These are phyloP conservation scores for Fusarium solani-melongenae DNA, from an alignment of 2,329 filamentous ascomycete species.

Conservation along the genomic window DNA sequence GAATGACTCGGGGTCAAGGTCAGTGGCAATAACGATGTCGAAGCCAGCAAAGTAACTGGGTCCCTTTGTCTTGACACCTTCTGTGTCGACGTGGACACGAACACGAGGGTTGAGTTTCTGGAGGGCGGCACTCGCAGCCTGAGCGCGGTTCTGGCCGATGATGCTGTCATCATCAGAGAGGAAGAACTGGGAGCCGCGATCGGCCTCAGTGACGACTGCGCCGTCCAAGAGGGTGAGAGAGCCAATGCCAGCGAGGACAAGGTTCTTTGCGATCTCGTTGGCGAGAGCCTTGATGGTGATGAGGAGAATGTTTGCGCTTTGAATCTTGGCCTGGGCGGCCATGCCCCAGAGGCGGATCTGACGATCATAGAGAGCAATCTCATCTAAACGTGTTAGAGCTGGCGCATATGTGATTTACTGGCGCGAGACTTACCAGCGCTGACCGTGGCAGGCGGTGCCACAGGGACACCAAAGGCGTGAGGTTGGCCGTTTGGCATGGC, in stretches of 20 bases:
- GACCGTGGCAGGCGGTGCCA: constrained; percentile 41
- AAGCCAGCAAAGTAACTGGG: constrained; percentile 82
- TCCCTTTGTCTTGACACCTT: constrained; percentile 73
- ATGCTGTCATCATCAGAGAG: constrained; percentile 72
- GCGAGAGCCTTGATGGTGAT: constrained; percentile 89
- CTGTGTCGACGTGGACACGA: constrained; percentile 75
- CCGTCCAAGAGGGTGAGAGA: constrained; percentile 91
- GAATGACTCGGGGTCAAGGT: constrained; percentile 80
- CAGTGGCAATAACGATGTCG: constrained; percentile 90
- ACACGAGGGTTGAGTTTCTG: constrained; percentile 92
- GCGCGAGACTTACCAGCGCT: constrained; percentile 47
- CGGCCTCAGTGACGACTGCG: constrained; percentile 77
- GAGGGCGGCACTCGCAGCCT: constrained; percentile 81
- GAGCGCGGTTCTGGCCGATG: constrained; percentile 85
- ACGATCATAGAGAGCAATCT: constrained; percentile 96
- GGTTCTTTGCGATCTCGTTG: constrained; percentile 96
- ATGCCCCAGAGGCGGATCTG: constrained; percentile 98
- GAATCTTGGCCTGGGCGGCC: constrained; percentile 92
- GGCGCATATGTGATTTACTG: not conserved
- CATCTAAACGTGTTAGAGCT: constrained; percentile 67
- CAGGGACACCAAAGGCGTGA: constrained; percentile 39
- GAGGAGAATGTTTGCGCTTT: constrained; percentile 88
- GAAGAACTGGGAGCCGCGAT: constrained; percentile 87
- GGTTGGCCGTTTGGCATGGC: constrained; percentile 46
- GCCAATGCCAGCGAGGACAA: constrained; percentile 91